A percentile compares a stretch with the other conserved stretches of the same genome.
Evolutionary conservation across 257 asterid genomes (phyloP).

Genomic region (Petunia secreta): DNA sequence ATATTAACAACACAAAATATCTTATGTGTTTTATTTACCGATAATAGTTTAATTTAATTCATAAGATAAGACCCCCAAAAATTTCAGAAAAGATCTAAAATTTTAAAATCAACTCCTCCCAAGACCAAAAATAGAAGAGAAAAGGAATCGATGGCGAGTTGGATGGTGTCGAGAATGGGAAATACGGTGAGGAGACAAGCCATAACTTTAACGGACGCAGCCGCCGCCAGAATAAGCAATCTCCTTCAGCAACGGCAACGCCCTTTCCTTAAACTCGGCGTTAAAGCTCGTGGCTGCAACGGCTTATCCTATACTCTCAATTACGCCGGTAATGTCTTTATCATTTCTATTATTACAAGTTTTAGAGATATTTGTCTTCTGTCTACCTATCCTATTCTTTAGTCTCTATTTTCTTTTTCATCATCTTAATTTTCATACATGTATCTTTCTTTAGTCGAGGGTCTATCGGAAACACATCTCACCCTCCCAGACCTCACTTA

Average conservation of each 20-base stretch:
- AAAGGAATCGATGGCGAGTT: conserved; percentile 27
- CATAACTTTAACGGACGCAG: conserved; percentile 24
- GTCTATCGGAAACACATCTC: too few relatives aligned
- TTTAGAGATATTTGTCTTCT: too few relatives aligned
- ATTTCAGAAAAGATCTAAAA: not conserved
- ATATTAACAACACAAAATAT: too few relatives aligned
- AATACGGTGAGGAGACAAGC: conserved; percentile 34
- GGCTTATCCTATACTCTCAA: conserved; percentile 98
- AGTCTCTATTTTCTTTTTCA: too few relatives aligned
- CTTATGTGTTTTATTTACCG: not conserved
- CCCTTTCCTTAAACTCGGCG: conserved; percentile 92
- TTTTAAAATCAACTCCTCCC: not conserved
- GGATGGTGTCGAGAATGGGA: conserved; percentile 34
- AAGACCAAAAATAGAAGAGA: not conserved
- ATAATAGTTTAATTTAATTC: not conserved
- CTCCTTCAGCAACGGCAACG: conserved; percentile 85
- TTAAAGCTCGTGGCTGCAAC: conserved; percentile 97
- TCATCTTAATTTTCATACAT: too few relatives aligned
- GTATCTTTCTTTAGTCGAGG: too few relatives aligned
- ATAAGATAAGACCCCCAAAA: not conserved
- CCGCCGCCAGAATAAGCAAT: conserved; percentile 57
- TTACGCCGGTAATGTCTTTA: conserved; percentile 64
- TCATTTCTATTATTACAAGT: not conserved
- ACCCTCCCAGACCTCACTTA: too few relatives aligned
- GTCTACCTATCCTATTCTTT: too few relatives aligned